A percentile compares a stretch with the other conserved stretches of the same genome.
phyloP scores from a whole-genome alignment of 768 basidiomycete species.

The Rickenella mellea region DNA sequence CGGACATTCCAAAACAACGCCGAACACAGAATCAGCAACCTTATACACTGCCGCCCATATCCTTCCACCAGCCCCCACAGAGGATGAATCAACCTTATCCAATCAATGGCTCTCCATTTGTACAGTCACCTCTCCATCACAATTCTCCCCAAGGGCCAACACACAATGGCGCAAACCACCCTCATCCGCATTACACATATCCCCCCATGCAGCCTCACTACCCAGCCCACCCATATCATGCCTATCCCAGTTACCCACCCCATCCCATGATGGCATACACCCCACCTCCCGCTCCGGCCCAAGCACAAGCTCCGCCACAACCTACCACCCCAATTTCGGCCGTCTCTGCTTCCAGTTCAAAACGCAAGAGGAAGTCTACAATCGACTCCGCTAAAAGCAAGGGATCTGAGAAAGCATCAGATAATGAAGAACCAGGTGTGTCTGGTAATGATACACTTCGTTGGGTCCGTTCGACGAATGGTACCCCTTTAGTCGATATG shows the following conservation, averaged over 20 bases:
- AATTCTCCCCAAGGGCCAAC: constrained; percentile 11
- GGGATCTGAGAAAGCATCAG: constrained; percentile 33
- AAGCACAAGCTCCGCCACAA: constrained; percentile 24
- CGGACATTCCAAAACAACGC: too few species aligned
- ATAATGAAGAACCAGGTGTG: constrained; percentile 51
- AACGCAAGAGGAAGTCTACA: constrained; percentile 54
- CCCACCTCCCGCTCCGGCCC: constrained; percentile 20
- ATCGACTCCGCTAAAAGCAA: constrained; percentile 28
- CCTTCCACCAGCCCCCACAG: constrained; percentile 28
- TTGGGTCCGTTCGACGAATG: constrained; percentile 2
- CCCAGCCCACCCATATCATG: constrained; percentile 23
- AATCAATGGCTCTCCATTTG: constrained; percentile 43
- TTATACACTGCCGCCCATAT: neutral
- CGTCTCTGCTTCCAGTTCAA: constrained; percentile 24
- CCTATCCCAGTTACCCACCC: constrained; percentile 49
- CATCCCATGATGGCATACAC: constrained; percentile 62
- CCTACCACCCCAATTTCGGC: constrained; percentile 23
- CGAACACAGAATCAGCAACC: too few species aligned
- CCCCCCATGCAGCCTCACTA: constrained; percentile 5
- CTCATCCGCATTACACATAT: constrained; percentile 3
- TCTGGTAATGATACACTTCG: constrained; percentile 37
- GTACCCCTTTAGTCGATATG: constrained; percentile 32
- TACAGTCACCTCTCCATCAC: constrained; percentile 21
- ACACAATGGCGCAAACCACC: constrained; percentile 4
- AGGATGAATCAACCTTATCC: constrained; percentile 70